Evolutionary conservation across 306 rosid genomes (phyloP), one percentile per base, ranked within the genome.

Genomic region (Hippophae gyantsensis): DNA sequence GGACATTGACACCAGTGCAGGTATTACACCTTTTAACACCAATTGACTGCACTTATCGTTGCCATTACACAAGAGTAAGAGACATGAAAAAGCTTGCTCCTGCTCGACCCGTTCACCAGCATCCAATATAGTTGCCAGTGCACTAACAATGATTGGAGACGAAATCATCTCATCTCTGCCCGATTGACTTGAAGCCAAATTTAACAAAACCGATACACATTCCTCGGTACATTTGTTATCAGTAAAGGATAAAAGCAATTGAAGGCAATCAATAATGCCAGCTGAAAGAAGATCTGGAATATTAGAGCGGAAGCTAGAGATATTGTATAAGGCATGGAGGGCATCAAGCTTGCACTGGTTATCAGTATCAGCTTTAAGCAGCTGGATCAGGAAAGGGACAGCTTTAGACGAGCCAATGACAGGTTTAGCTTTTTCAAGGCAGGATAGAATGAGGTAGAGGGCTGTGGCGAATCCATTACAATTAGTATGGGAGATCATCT

Each of bases 11-110:
- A 92, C 95, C 82, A 92, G 60, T 50, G 88, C 82, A 13, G 97
- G 99, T 63, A 88, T 92, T 48, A 88, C 97, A 45, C 99, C 99
- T 62, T 88, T 93, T 48, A 92, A 77, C 57, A 92, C 90, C 94
- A 86, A 81, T 56, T 82, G 88, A 57, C 94, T 58, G 70, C 99
- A 92, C 62, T 64, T 74, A 59, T 88, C 97, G 59, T 79, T 83
- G 64, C 77, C 77, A 13, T 76, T 82, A 51, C 99, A 92, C 76
- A 88, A 70, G 73, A 86, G 73, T 53, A 86, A 72, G 48, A 92
- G 87, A 67, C 95, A 92, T 9, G 79, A 78, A 41, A 82, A 79
- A 9, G 96, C 97, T 72, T 88, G 95, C 80, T 92, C 97, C 70
- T 86, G 99, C 81, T 84, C 99, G 6, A 78, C 40, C 45, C 72